phyloP scores from a whole-genome alignment of 768 basidiomycete species.

The Xanthoconium stramineum region DNA sequence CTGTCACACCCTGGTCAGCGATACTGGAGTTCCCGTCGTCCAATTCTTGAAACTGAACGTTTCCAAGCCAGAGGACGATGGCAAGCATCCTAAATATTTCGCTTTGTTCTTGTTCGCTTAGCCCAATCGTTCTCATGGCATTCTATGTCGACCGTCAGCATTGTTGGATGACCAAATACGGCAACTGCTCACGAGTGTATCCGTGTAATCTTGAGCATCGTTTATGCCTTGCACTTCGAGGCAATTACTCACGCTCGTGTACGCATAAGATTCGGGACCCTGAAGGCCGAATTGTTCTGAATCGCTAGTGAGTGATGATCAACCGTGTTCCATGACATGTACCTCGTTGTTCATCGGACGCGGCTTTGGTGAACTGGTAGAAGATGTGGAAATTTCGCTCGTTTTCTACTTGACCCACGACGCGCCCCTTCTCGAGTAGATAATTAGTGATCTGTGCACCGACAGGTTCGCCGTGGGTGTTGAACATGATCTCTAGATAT shows the following conservation, averaged over 20 bases:
- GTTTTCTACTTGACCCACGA: slow-evolving; percentile 93
- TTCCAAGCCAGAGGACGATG: slow-evolving; percentile 92
- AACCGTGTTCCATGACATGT: slow-evolving; percentile 15
- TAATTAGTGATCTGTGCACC: slow-evolving; percentile 99
- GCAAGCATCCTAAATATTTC: slow-evolving; percentile 95
- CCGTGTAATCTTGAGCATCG: slow-evolving; percentile 81
- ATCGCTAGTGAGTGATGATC: slow-evolving; percentile 14
- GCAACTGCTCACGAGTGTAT: slow-evolving; percentile 69
- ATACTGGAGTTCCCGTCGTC: slow-evolving; percentile 87
- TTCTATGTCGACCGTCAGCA: slow-evolving; percentile 44
- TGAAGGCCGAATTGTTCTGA: slow-evolving; percentile 92
- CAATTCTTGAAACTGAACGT: slow-evolving; percentile 84
- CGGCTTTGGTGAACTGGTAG: slow-evolving; percentile 98
- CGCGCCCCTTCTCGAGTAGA: slow-evolving; percentile 92
- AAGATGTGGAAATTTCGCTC: slow-evolving; percentile 99
- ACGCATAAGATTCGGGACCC: slow-evolving; percentile 93
- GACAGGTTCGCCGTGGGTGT: slow-evolving; percentile 85
- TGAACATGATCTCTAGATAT: slow-evolving; percentile 99
- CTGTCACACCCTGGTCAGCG: slow-evolving; percentile 82
- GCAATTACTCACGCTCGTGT: slow-evolving; percentile 90
- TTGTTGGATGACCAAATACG: background rate
- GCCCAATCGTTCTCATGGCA: slow-evolving; percentile 92
- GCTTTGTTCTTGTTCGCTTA: slow-evolving; percentile 79
- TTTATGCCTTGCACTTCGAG: slow-evolving; percentile 88
- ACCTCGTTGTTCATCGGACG: slow-evolving; percentile 87